A percentile compares a stretch with the other conserved stretches of the same genome.
These are phyloP conservation scores for Cucurbita ficifolia DNA, from an alignment of 306 rosid genomes.

Conservation along the genomic window DNA sequence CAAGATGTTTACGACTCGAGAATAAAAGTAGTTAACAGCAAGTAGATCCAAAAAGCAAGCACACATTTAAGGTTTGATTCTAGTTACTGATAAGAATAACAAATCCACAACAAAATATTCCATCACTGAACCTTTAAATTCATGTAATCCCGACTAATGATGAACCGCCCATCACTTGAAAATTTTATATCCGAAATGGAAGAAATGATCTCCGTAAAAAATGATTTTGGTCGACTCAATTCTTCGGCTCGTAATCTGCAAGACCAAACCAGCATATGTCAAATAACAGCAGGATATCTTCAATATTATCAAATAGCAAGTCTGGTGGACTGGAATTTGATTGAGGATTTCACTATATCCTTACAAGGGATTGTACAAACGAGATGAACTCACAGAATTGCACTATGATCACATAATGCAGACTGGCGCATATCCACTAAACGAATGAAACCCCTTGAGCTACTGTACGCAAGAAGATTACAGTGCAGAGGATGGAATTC, in stretches of 20 bases:
- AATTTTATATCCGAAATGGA: slow-evolving; percentile 52
- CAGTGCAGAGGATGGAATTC: slow-evolving; percentile 72
- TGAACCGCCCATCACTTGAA: slow-evolving; percentile 37
- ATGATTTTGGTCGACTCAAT: slow-evolving; percentile 27
- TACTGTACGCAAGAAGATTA: slow-evolving; percentile 57
- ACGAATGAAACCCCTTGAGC: slow-evolving; percentile 62
- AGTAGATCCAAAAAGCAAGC: not conserved
- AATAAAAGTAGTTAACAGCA: not conserved
- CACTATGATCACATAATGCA: slow-evolving; percentile 46
- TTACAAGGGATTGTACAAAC: not conserved
- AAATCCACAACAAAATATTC: not conserved
- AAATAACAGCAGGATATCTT: slow-evolving; percentile 10
- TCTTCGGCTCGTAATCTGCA: slow-evolving; percentile 44
- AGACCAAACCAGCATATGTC: slow-evolving; percentile 14
- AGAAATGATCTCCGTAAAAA: slow-evolving; percentile 38
- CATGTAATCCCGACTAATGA: slow-evolving; percentile 62
- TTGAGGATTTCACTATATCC: not conserved
- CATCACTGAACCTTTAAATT: slow-evolving; percentile 32
- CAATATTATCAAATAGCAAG: not conserved
- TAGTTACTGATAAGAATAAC: not conserved
- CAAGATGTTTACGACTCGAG: not conserved
- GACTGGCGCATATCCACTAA: slow-evolving; percentile 60
- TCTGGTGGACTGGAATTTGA: not conserved
- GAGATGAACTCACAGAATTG: slow-evolving; percentile 32
- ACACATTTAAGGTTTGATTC: not conserved